These are phyloP conservation scores for Pichia nakasei DNA, from an alignment of 805 yeast genomes.

Conservation along the genomic window DNA sequence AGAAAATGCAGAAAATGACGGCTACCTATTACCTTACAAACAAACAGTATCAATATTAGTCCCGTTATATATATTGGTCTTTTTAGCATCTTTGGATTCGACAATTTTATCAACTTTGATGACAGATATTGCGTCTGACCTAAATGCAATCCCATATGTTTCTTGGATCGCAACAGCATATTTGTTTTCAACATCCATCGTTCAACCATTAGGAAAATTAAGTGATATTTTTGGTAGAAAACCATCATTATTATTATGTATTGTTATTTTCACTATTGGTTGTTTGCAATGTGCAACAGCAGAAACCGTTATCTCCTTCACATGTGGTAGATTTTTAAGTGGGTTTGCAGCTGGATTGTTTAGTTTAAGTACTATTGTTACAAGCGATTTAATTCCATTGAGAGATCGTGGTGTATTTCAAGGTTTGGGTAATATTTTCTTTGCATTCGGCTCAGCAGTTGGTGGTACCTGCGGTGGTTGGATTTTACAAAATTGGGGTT, in stretches of 20 bases:
- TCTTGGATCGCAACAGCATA: constrained; percentile 73
- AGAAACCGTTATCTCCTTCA: constrained; percentile 37
- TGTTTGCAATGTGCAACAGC: constrained; percentile 48
- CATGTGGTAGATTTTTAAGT: constrained; percentile 56
- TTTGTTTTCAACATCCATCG: constrained; percentile 57
- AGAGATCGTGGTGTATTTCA: constrained; percentile 78
- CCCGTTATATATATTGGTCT: constrained; percentile 39
- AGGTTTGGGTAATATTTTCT: constrained; percentile 74
- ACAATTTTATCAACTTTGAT: constrained; percentile 61
- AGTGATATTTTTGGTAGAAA: constrained; percentile 69
- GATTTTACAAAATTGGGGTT: constrained; percentile 46
- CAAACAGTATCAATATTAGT: constrained; percentile 28
- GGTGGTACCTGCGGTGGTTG: constrained; percentile 64
- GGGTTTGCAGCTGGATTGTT: constrained; percentile 92
- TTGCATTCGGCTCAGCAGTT: constrained; percentile 67
- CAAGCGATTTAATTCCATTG: constrained; percentile 74
- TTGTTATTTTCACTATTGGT: constrained; percentile 48
- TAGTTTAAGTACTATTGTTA: constrained; percentile 65
- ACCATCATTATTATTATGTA: constrained; percentile 41
- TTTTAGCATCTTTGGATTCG: constrained; percentile 57
- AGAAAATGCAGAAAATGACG: constrained; percentile 7
- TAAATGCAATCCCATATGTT: constrained; percentile 51
- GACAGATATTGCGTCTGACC: constrained; percentile 60
- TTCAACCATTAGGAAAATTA: constrained; percentile 66
- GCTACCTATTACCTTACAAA: constrained; percentile 21